Percentiles rank a stretch among this genome's conserved stretches.
phyloP scores from a whole-genome alignment of 768 basidiomycete species.

The Terana coerulea region DNA sequence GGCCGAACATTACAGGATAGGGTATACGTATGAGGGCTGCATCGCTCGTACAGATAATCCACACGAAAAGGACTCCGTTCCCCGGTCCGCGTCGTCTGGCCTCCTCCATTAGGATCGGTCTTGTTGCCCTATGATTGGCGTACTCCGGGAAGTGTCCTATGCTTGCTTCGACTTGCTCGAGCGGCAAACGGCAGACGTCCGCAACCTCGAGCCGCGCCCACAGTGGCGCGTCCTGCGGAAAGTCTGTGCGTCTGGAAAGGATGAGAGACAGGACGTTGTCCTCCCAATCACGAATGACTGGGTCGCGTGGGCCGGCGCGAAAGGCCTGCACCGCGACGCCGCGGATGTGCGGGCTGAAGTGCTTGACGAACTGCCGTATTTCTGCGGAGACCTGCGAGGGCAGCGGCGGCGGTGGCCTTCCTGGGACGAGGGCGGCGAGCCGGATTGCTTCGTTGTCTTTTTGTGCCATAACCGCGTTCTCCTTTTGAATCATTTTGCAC shows the following conservation, averaged over 20 bases:
- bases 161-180: background rate
- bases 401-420: background rate
- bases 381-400: background rate
- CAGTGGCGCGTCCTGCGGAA: background rate
- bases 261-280: background rate
- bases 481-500: background rate
- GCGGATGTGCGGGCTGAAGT: background rate
- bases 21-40: background rate
- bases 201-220: background rate
- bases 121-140: background rate
- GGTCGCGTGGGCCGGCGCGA: background rate
- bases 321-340: background rate
- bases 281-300: background rate
- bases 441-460: background rate
- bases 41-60: background rate
- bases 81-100: background rate
- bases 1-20: background rate
- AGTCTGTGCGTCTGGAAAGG: background rate
- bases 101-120: background rate
- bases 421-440: background rate
- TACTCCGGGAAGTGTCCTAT: background rate
- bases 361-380: background rate
- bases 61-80: background rate
- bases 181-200: background rate
- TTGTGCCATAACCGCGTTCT: background rate